Percentiles rank a stretch among this genome's conserved stretches.
Conservation (phyloP, 2,329 filamentous ascomycete species). For the Fusarium sp. region DNA sequence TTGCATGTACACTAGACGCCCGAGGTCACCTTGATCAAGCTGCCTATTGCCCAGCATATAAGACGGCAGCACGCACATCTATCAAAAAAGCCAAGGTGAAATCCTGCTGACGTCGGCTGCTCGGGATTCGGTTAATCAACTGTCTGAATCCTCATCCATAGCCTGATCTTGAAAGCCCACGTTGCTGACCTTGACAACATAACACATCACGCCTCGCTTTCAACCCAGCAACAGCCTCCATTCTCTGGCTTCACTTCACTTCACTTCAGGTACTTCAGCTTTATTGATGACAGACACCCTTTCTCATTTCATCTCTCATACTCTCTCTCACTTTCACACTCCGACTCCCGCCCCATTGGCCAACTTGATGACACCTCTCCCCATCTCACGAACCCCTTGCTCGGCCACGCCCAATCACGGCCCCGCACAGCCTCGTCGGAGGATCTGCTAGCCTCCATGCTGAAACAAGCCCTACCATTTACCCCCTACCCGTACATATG, state of each 20-base stretch:
- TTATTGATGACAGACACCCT: not conserved
- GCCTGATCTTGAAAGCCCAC: not conserved
- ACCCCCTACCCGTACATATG: constrained; percentile 37
- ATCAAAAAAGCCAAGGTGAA: not conserved
- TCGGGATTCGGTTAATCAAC: not conserved
- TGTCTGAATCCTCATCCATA: not conserved
- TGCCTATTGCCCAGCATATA: not conserved
- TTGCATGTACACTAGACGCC: not conserved
- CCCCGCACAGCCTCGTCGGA: constrained; percentile 26
- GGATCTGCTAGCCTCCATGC: constrained; percentile 39
- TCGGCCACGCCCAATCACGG: constrained; percentile 33
- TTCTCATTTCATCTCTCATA: not conserved
- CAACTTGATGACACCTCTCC: constrained; percentile 25
- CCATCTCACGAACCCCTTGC: constrained; percentile 14
- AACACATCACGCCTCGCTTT: not conserved
- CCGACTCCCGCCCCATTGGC: constrained; percentile 26
- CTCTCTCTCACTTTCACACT: not conserved
- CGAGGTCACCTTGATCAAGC: not conserved
- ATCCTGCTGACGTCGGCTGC: not conserved
- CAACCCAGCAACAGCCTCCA: not conserved
- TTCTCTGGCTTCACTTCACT: not conserved
- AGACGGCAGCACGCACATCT: not conserved
- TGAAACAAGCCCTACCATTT: constrained; percentile 44
- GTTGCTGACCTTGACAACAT: not conserved
- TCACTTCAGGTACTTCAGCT: not conserved